Evolutionary conservation across 2,329 filamentous ascomycete genomes (phyloP).

Genomic region (Tolypocladium guangdongense): DNA sequence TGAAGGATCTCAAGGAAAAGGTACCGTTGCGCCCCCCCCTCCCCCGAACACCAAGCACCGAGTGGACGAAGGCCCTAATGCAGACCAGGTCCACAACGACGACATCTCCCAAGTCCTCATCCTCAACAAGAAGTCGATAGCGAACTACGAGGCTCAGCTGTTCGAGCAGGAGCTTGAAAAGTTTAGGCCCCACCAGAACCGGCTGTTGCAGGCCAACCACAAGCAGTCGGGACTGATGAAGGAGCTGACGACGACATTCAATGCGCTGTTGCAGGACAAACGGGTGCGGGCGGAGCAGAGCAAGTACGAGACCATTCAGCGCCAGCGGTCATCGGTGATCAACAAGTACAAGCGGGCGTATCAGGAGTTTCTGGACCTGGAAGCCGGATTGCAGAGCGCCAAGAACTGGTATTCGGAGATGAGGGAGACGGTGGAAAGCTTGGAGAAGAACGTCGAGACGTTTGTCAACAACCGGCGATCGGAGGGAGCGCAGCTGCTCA

Average conservation of each 20-base stretch:
- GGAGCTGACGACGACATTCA: slow-evolving; percentile 80
- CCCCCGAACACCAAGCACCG: too few species aligned
- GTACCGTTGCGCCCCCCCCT: slow-evolving; percentile 45
- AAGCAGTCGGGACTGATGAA: slow-evolving; percentile 94
- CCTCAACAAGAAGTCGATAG: slow-evolving; percentile 91
- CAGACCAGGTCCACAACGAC: slow-evolving; percentile 71
- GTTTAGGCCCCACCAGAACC: slow-evolving; percentile 84
- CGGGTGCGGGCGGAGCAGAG: slow-evolving; percentile 86
- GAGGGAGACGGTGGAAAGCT: slow-evolving; percentile 83
- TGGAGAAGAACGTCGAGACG: slow-evolving; percentile 90
- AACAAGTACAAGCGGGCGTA: slow-evolving; percentile 84
- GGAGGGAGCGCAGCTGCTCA: slow-evolving; percentile 82
- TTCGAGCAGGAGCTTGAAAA: slow-evolving; percentile 98
- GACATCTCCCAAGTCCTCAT: slow-evolving; percentile 97
- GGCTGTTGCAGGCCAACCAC: slow-evolving; percentile 85
- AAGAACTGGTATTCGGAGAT: slow-evolving; percentile 94
- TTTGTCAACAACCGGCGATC: slow-evolving; percentile 92
- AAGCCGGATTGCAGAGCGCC: slow-evolving; percentile 75
- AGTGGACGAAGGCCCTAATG: slow-evolving; percentile 8
- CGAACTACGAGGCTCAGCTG: slow-evolving; percentile 81
- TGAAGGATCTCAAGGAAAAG: slow-evolving; percentile 97
- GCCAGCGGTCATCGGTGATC: slow-evolving; percentile 71
- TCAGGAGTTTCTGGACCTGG: slow-evolving; percentile 83
- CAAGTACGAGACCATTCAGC: slow-evolving; percentile 83
- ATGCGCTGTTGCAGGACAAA: slow-evolving; percentile 83